Evolutionary conservation across 192 early-diverging fungal genomes (phyloP).

Genomic region (Backusella liffmaniae): DNA sequence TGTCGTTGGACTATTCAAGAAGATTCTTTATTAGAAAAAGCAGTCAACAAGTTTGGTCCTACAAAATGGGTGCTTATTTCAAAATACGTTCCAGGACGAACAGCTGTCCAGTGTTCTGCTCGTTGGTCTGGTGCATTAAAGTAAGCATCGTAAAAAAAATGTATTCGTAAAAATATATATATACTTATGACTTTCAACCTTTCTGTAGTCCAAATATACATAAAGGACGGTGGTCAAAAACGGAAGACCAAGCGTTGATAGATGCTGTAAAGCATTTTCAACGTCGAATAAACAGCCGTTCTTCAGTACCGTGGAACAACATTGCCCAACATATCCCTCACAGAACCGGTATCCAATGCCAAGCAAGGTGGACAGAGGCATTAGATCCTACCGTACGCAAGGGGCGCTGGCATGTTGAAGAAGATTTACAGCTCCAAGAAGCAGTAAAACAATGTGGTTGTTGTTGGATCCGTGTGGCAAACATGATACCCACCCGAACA

Average conservation of each 20-base stretch:
- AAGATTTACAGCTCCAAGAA: constrained; percentile 51
- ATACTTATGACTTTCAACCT: neutral
- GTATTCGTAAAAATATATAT: neutral
- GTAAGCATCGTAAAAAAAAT: constrained; percentile 10
- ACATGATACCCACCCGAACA: constrained; percentile 45
- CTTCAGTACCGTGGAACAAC: constrained; percentile 35
- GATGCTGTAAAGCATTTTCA: constrained; percentile 4
- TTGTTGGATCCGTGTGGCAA: constrained; percentile 58
- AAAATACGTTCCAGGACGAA: constrained; percentile 40
- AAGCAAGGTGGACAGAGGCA: constrained; percentile 58
- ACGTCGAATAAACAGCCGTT: neutral
- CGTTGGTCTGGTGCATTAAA: constrained; percentile 48
- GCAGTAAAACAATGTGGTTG: constrained; percentile 36
- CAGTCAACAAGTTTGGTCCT: constrained; percentile 37
- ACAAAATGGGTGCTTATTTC: constrained; percentile 47
- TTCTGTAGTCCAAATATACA: constrained; percentile 20
- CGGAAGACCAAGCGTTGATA: constrained; percentile 23
- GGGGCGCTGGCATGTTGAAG: constrained; percentile 43
- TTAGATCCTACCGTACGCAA: constrained; percentile 50
- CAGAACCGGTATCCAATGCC: constrained; percentile 54
- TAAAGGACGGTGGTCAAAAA: constrained; percentile 25
- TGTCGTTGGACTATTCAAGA: constrained; percentile 42
- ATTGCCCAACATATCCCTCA: constrained; percentile 39
- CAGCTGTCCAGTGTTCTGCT: constrained; percentile 46
- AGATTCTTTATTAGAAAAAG: constrained; percentile 33